These are phyloP conservation scores for Fraxinus baroniana DNA, from an alignment of 305 asterid species.

Conservation along the genomic window DNA sequence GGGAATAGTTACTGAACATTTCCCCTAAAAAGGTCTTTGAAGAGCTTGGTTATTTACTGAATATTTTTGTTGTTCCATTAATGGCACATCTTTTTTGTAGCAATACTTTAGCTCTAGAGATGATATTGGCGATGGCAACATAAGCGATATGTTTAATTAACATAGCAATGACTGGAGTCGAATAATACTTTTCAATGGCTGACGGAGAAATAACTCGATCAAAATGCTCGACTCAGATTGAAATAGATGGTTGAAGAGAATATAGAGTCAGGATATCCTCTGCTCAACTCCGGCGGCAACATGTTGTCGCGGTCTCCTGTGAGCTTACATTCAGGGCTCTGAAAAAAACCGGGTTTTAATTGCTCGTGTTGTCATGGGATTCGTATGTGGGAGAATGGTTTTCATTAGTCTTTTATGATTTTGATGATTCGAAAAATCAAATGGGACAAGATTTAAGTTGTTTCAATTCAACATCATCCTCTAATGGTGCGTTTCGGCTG, in stretches of 20 bases:
- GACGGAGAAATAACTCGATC: background rate
- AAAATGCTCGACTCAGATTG: background rate
- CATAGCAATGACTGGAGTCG: background rate
- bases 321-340: too few relatives aligned
- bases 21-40: background rate
- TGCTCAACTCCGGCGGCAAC: too few relatives aligned
- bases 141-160: background rate
- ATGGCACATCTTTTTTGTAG: background rate
- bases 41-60: background rate
- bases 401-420: too few relatives aligned
- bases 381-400: too few relatives aligned
- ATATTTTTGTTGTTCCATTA: background rate
- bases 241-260: background rate
- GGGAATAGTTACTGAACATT: slow-evolving; percentile 4
- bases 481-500: too few relatives aligned
- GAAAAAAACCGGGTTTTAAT: too few relatives aligned
- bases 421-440: too few relatives aligned
- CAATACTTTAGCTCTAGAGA: background rate
- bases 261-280: too few relatives aligned
- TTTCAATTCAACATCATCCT: too few relatives aligned
- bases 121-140: background rate
- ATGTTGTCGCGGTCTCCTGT: too few relatives aligned
- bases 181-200: background rate
- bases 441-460: too few relatives aligned
- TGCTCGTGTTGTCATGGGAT: too few relatives aligned